Conservation (phyloP, 768 basidiomycete genomes). For the Neoboletus brunneissimus region DNA sequence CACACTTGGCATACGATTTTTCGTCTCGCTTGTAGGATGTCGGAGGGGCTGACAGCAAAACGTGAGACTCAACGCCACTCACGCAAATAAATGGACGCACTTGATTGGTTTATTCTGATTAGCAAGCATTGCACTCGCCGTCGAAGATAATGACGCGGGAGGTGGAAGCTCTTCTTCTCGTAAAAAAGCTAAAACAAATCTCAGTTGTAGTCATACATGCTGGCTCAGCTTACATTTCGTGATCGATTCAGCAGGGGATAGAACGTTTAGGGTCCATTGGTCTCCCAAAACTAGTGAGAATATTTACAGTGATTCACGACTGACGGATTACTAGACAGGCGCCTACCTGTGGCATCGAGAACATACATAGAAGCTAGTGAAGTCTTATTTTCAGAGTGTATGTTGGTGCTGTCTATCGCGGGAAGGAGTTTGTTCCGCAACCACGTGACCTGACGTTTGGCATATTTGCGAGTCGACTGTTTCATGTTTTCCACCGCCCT, state of each 20-base stretch:
- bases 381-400: conserved; percentile 23
- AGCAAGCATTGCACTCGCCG: conserved; percentile 51
- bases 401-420: conserved; percentile 50
- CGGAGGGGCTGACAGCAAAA: conserved; percentile 47
- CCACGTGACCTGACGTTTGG: conserved; percentile 90
- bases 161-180: conserved; percentile 47
- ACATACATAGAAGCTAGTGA: conserved; percentile 49
- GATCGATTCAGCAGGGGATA: conserved; percentile 47
- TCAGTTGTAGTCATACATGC: conserved; percentile 1
- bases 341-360: conserved; percentile 65
- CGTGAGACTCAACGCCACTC: conserved; percentile 9
- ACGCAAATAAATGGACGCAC: conserved; percentile 33
- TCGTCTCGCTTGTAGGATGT: conserved; percentile 51
- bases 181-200: conserved; percentile 47
- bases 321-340: not conserved
- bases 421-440: conserved; percentile 87
- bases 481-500: conserved; percentile 79
- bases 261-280: conserved; percentile 58
- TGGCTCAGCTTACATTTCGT: conserved; percentile 40
- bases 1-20: conserved; percentile 62
- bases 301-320: not conserved
- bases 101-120: conserved; percentile 43
- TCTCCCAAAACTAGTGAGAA: conserved; percentile 45
- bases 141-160: conserved; percentile 52
- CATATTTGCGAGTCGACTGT: conserved; percentile 83